Evolutionary conservation across 345 rosid species (phyloP), one percentile per base, ranked within the genome.

Genomic region (Alliaria petiolata): DNA sequence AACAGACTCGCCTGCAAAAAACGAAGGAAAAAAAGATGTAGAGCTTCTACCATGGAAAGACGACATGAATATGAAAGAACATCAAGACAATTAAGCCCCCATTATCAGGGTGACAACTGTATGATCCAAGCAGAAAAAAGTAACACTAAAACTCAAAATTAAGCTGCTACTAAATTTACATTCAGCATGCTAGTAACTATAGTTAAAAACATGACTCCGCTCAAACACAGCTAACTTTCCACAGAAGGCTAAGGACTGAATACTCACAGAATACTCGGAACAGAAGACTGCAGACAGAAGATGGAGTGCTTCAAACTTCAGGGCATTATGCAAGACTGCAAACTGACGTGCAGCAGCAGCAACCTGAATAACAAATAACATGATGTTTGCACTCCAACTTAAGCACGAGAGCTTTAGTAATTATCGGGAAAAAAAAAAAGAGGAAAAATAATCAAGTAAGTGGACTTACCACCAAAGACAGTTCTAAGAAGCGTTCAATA

Each of bases 221-320:
- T 54, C 33, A 65, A 1, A 0, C 36, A 62, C 50, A 60, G 26
- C 15, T 35, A 43, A 43, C 19, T 51, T 30, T 60, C 49, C 69
- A 16, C 8, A 75, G 16, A 33, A 34, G 3, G 30, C 30, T 1
- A 34, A 44, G 33, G 38, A 57, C 11, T 56, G 40, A 64, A 67
- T 19, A 39, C 83, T 69, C 77, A 87, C 98, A 60, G 78, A 74
- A 73, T 69, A 78, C 31, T 89, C 76, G 9, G 93, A 86, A 35
- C 83, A 85, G 81, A 87, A 83, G 68, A 93, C 79, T 57, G 84
- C 80, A 36, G 90, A 87, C 35, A 93, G 86, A n/a, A 93, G 58
- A 63, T 85, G 92, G 70, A 93, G 92, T 34, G 86, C 88, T 73
- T 89, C 95, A 65, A 93, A 91, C 85, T 91, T 93, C 71, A 89